phyloP scores from a whole-genome alignment of 1,284 basidiomycete genomes.

The Leccinum variabile region DNA sequence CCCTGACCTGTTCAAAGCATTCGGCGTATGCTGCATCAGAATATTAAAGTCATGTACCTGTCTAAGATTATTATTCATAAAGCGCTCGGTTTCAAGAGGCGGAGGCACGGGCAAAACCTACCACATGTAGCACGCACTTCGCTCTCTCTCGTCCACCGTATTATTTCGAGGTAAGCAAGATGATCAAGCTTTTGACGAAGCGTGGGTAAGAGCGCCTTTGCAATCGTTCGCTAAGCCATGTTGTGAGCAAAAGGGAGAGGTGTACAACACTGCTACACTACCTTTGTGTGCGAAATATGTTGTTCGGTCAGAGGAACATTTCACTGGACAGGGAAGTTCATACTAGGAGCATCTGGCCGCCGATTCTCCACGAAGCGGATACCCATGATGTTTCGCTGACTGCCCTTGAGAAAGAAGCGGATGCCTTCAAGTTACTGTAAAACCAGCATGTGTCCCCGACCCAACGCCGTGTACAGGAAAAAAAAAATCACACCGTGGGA shows the following conservation, averaged over 20 bases:
- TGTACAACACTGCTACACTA: conserved; percentile 30
- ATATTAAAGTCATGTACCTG: conserved; percentile 90
- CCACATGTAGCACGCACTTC: conserved; percentile 84
- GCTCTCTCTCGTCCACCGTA: conserved; percentile 72
- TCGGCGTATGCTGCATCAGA: conserved; percentile 84
- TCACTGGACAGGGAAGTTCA: no score
- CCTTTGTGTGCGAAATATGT: conserved; percentile 62
- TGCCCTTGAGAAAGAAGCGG: conserved; percentile 67
- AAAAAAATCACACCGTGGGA: conserved; percentile 62
- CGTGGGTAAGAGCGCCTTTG: conserved; percentile 65
- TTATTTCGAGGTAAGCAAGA: conserved; percentile 57
- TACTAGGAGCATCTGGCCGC: conserved; percentile 26
- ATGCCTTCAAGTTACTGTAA: conserved; percentile 51
- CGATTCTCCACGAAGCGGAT: conserved; percentile 67
- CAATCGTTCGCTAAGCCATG: conserved; percentile 58
- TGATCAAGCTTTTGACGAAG: conserved; percentile 72
- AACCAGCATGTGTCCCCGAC: conserved; percentile 81
- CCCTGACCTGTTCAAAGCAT: conserved; percentile 73
- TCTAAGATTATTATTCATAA: conserved; percentile 47
- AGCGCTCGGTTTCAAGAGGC: conserved; percentile 8
- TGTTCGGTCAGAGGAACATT: conserved; percentile 10
- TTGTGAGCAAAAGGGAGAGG: conserved; percentile 11
- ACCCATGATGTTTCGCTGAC: conserved; percentile 55
- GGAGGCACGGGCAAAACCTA: conserved; percentile 39
- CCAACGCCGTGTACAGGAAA: conserved; percentile 79